These are phyloP conservation scores for Pyrenopolyporus hunteri DNA, from an alignment of 495 filamentous ascomycete species.

Conservation along the genomic window DNA sequence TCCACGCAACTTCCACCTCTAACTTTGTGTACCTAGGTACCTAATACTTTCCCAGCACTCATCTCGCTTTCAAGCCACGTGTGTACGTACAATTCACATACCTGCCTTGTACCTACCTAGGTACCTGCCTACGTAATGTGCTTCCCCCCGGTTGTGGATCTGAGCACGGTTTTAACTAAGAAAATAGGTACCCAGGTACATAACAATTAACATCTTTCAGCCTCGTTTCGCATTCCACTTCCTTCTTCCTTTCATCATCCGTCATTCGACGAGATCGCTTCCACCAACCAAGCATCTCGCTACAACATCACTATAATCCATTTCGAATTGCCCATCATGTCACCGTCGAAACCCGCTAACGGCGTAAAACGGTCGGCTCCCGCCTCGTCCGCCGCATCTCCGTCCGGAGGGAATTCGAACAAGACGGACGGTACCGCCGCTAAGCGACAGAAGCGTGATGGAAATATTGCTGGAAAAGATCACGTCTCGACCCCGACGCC, in stretches of 20 bases:
- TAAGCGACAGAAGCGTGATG: slow-evolving; percentile 44
- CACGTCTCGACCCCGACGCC: slow-evolving; percentile 54
- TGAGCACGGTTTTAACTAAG: no score
- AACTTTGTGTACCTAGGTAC: not conserved
- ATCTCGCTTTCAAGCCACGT: not conserved
- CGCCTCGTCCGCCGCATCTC: slow-evolving; percentile 20
- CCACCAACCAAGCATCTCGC: slow-evolving; percentile 1
- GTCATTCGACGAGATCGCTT: slow-evolving; percentile 25
- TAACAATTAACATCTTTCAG: slow-evolving; percentile 26
- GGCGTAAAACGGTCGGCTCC: slow-evolving; percentile 33
- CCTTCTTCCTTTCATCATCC: slow-evolving; percentile 27
- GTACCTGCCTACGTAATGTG: no score
- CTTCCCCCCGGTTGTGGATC: no score
- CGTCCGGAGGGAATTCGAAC: slow-evolving; percentile 5
- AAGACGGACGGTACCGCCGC: slow-evolving; percentile 31
- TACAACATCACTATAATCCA: not conserved
- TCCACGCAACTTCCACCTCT: no score
- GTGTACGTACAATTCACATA: not conserved
- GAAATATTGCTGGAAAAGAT: slow-evolving; percentile 9
- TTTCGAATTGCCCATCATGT: slow-evolving; percentile 5
- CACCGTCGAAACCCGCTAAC: slow-evolving; percentile 25
- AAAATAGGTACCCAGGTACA: no score
- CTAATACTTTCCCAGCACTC: no score
- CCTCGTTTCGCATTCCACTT: slow-evolving; percentile 29
- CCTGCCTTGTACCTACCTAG: no score